Conservation (phyloP, 139 green algal genomes). For the Gonium pectorale region DNA sequence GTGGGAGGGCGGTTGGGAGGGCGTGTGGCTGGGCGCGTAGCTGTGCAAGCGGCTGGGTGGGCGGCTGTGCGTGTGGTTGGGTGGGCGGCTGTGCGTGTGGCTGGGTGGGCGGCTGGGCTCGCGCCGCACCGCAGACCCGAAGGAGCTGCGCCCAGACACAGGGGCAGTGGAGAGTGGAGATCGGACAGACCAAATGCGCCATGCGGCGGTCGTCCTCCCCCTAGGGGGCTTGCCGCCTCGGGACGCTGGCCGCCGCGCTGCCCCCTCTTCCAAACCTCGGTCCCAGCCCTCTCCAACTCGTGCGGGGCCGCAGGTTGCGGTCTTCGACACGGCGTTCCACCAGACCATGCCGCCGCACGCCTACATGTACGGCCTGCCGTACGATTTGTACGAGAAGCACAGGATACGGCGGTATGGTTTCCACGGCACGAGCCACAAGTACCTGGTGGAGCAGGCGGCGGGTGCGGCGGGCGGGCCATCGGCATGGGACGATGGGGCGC, state of each 20-base stretch:
- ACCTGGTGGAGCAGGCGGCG: slow-evolving; percentile 71
- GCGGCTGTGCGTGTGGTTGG: no score
- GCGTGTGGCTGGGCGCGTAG: no score
- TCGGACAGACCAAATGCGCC: no score
- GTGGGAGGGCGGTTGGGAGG: no score
- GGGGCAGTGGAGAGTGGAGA: no score
- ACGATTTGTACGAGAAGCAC: slow-evolving; percentile 78
- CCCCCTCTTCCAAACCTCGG: background rate
- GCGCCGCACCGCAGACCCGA: no score
- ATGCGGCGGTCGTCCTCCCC: no score
- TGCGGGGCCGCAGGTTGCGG: slow-evolving; percentile 80
- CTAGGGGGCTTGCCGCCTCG: background rate
- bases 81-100: no score
- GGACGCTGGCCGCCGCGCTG: background rate
- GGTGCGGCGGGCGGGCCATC: background rate
- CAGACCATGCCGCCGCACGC: slow-evolving; percentile 84
- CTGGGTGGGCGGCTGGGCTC: no score
- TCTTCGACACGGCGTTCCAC: slow-evolving; percentile 97
- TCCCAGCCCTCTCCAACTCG: background rate
- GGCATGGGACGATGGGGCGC: background rate
- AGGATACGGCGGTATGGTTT: slow-evolving; percentile 82
- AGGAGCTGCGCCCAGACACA: no score
- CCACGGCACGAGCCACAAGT: slow-evolving; percentile 91
- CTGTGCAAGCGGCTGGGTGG: no score
- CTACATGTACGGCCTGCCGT: slow-evolving; percentile 90